Base-by-base conservation (phyloP, 2,329 filamentous ascomycete genomes). In the Penicillium sp. region DNA sequence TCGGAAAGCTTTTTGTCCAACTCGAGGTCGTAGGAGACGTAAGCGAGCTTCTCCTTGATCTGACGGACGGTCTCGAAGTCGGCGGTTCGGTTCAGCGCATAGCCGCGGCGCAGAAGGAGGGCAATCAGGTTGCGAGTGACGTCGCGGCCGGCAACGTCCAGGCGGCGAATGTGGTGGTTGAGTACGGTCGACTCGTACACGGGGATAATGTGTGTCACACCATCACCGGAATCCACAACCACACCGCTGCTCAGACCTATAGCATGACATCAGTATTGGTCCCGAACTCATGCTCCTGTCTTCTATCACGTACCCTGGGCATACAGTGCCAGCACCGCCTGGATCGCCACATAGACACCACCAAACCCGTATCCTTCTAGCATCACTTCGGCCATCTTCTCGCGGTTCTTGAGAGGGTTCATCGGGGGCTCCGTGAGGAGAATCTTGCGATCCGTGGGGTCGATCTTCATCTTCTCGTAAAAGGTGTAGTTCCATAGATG, bases 21-120 rank as follows among this genome's bases (percentile, higher is more conserved):
- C 76, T 96, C 92, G 55, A 99, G 85, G 75, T 99, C 94, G 81
- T 97, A 99, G 13, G 92, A 97, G 55, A 99, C 93, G 75, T 99
- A 99, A 83, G 94, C 97, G 50, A 99, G 89, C 83, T 99, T 99
- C 82, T 99, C 94, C 81, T 99, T 99, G 81, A 99, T 97, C 76
- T 97, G 93, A 60, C 94, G 89, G 55, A 99, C 94, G 4, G 94
- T 99, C 78, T 99, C 94, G 76, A 99, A 99, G 75, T 99, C 94
- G 72, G 94, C 94, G 13, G 94, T 99, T 74, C 94, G 87, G 85
- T 99, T 99, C 61, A 99, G 86, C 35, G 94, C 92, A 76, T 99
- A 99, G 43, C 94, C 94, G 66, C 94, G 87, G 70, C 94, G 90
- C 56, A 96, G 85, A 20, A 99, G 87, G 48, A 99, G 87, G 49